Evolutionary conservation across 208 protist species (phyloP).

Genomic region (Jaenimonas drosophilae): DNA sequence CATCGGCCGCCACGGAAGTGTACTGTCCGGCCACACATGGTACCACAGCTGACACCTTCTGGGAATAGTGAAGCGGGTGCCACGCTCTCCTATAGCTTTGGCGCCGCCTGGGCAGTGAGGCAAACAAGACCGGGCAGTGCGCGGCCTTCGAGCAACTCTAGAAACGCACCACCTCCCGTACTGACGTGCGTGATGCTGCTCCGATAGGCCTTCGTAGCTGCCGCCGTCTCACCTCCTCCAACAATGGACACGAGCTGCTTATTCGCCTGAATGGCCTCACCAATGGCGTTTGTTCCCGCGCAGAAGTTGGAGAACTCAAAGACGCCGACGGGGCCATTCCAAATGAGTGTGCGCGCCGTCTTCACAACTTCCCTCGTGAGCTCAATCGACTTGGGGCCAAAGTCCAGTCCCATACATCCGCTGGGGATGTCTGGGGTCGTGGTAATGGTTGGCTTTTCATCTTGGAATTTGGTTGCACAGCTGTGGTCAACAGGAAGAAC

Average conservation of each 20-base stretch:
- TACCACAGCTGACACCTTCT: too few relatives aligned
- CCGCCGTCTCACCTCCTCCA: conserved; percentile 98
- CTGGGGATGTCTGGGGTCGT: conserved; percentile 67
- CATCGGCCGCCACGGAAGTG: too few relatives aligned
- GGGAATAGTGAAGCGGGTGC: too few relatives aligned
- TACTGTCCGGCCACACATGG: too few relatives aligned
- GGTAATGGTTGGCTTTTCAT: conserved; percentile 69
- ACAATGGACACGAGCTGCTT: conserved; percentile 87
- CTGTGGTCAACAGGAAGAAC: conserved; percentile 98
- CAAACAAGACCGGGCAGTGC: conserved; percentile 91
- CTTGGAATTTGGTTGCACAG: conserved; percentile 89
- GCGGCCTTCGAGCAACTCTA: conserved; percentile 99
- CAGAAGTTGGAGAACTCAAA: conserved; percentile 97
- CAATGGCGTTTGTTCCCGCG: conserved; percentile 74
- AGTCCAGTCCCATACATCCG: conserved; percentile 94
- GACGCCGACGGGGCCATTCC: conserved; percentile 98
- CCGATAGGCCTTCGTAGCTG: conserved; percentile 80
- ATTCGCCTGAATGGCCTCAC: conserved; percentile 63
- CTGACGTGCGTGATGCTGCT: conserved; percentile 95
- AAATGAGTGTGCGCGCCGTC: conserved; percentile 90
- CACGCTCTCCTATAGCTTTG: conserved; percentile 73
- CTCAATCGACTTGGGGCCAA: conserved; percentile 90
- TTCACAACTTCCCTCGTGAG: conserved; percentile 61
- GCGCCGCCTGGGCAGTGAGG: conserved; percentile 69
- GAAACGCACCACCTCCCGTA: conserved; percentile 99